Base-by-base conservation (phyloP, 2,329 filamentous ascomycete species). In the Dactylellina leptospora region DNA sequence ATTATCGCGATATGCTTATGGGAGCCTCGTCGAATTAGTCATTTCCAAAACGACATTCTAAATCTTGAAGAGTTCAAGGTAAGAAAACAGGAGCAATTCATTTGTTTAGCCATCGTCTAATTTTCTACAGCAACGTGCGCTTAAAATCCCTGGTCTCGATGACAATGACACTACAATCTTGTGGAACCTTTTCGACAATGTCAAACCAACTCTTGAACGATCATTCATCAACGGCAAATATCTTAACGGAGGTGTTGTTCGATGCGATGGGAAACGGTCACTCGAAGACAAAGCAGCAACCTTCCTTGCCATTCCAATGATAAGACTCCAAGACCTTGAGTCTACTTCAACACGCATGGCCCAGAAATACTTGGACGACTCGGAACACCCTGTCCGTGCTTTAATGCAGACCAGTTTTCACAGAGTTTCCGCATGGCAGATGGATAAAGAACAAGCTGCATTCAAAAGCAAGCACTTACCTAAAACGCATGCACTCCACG, bases 31-130 rank as follows among this genome's bases (percentile, higher is more conserved):
- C 30, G 4, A 10, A 40, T 2, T 44, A 66, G 61, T 25, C 61
- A 66, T 51, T 58, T 50, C n/a, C 51, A 66, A 45, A 66, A 66
- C 28, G 18, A 53, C 1, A 13, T 58, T 20, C 20, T 66, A 11
- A 66, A 66, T 16, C 42, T 66, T 2, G 51, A 66, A 18, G 51
- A 66, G 13, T 66, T 66, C 27, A 66, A 58, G 44, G 61, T 66
- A 27, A 16, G 50, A 23, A 20, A n/a, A 9, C 30, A 36, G n/a
- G 10, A 9, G n/a, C 5, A 47, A 8, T 5, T 18, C 20, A 13
- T 50, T 18, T 27, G 11, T 40, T 18, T 60, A 18, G 22, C 30
- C 20, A 50, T 38, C 13, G 11, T 30, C 22, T 16, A 23, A 22
- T 30, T 20, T n/a, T 44, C 16, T 11, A 18, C 38, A 33, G 61